Conservation (phyloP, 1,284 basidiomycete species). For the Abortiporus biennis region DNA sequence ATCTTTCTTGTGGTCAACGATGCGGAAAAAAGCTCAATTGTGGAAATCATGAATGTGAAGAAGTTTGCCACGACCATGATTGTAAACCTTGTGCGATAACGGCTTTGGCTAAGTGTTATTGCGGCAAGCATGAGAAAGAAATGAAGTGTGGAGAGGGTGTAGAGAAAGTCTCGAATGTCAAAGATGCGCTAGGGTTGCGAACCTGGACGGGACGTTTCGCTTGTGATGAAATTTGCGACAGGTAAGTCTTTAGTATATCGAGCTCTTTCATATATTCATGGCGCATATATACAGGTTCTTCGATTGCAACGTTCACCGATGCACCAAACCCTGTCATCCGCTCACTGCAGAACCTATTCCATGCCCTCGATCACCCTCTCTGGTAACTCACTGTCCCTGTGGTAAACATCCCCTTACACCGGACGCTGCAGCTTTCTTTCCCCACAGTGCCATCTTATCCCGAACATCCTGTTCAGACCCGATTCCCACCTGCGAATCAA, state of each 20-base stretch:
- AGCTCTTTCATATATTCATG: conserved; percentile 2
- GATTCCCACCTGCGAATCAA: conserved; percentile 71
- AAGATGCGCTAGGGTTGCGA: conserved; percentile 26
- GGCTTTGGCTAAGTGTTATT: conserved; percentile 66
- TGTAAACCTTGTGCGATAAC: conserved; percentile 59
- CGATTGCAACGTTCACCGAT: conserved; percentile 72
- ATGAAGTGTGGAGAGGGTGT: conserved; percentile 63
- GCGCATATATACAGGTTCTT: conserved; percentile 42
- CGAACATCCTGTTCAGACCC: conserved; percentile 65
- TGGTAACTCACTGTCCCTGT: conserved; percentile 76
- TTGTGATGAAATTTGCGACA: conserved; percentile 59
- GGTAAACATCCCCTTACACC: conserved; percentile 56
- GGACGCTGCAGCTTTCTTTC: conserved; percentile 24
- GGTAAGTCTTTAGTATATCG: conserved; percentile 32
- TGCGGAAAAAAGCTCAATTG: conserved; percentile 61
- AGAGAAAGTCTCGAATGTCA: conserved; percentile 21
- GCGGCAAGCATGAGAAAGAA: conserved; percentile 60
- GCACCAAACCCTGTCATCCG: conserved; percentile 66
- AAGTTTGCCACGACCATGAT: conserved; percentile 66
- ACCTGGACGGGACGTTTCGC: conserved; percentile 67
- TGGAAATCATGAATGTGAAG: conserved; percentile 59
- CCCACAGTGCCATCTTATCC: conserved; percentile 27
- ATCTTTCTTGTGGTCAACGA: conserved; percentile 60
- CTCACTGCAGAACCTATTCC: conserved; percentile 50
- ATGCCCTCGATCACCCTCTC: conserved; percentile 71